These are phyloP conservation scores for Mycena olivaceomarginata DNA, from an alignment of 768 basidiomycete genomes.

Conservation along the genomic window DNA sequence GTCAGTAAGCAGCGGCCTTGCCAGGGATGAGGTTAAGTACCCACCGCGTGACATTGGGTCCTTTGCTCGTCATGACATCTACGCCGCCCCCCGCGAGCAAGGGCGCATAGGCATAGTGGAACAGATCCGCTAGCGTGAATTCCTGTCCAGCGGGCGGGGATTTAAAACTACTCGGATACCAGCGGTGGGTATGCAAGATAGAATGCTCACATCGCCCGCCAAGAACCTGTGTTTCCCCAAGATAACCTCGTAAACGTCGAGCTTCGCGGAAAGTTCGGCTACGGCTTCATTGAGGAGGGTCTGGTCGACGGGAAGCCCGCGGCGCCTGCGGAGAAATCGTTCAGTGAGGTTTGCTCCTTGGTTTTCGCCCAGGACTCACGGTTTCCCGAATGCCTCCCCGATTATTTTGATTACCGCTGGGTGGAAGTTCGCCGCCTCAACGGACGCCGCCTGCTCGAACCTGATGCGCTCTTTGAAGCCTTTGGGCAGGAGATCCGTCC, in stretches of 20 bases:
- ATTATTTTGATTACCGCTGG: neutral
- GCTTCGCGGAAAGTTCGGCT: conserved; percentile 55
- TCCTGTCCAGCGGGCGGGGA: neutral
- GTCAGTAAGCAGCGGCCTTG: neutral
- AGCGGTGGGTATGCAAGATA: neutral
- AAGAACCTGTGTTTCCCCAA: conserved; percentile 72
- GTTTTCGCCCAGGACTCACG: neutral
- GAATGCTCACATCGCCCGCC: conserved; percentile 9
- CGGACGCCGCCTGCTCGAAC: neutral
- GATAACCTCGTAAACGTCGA: conserved; percentile 73
- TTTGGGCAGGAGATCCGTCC: neutral
- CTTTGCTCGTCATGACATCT: conserved; percentile 21
- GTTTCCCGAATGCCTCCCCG: neutral
- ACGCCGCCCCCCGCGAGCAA: neutral
- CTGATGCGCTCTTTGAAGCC: neutral
- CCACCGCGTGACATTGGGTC: conserved; percentile 29
- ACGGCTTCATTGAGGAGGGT: conserved; percentile 52
- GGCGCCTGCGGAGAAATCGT: neutral
- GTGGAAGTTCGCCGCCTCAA: neutral
- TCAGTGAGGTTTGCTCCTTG: neutral
- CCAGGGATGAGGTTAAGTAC: neutral
- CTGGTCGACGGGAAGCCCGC: conserved; percentile 33
- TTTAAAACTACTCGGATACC: no score
- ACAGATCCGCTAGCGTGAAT: conserved; percentile 5
- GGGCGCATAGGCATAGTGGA: conserved; percentile 6